Base-by-base conservation (phyloP, 306 rosid species). In the Dalbergia cochinchinensis region DNA sequence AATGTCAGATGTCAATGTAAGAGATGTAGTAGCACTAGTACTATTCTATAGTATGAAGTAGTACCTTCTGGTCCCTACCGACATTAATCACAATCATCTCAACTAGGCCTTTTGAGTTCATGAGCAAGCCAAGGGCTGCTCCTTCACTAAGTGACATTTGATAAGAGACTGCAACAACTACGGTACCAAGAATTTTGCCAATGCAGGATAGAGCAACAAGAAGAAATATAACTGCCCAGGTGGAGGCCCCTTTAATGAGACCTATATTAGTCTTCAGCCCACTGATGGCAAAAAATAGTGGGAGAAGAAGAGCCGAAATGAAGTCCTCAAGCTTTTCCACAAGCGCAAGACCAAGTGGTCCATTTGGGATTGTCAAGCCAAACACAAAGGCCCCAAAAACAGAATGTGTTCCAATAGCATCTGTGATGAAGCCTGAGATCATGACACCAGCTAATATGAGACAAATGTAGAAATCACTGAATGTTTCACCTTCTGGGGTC, bases 261-360 rank as follows among this genome's bases (percentile, higher is more conserved):
- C 59, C 0, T 3, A 93, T 3, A 12, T 95, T 61, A 63, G 98
- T 95, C 80, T 89, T 95, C 0, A 95, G 85, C n/a, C 98, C 99
- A 70, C 92, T 93, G 9, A 85, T 85, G 39, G 97, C 99, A 9
- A 95, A 95, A 73, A 93, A 95, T 11, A 95, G 89, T 78, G 99
- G 99, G 6, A 95, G 92, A 68, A 93, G 20, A 55, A 95, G 90
- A 3, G 94, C 92, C 0, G 99, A 89, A 5, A 91, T 86, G 41
- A 91, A 95, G 55, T 95, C 99, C 87, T 95, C 99, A 0, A 93
- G 90, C 86, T 88, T 95, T 80, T 95, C 98, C 1, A 93, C 88
- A 14, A 95, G 90, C 18, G 97, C 84, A 12, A 85, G 79, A 2
- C 93, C 96, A 13, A 93, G 92, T 2, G 99, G 94, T 4, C 99